Base-by-base conservation (phyloP, 805 yeast species). In the Phaffomyces opuntiae region DNA sequence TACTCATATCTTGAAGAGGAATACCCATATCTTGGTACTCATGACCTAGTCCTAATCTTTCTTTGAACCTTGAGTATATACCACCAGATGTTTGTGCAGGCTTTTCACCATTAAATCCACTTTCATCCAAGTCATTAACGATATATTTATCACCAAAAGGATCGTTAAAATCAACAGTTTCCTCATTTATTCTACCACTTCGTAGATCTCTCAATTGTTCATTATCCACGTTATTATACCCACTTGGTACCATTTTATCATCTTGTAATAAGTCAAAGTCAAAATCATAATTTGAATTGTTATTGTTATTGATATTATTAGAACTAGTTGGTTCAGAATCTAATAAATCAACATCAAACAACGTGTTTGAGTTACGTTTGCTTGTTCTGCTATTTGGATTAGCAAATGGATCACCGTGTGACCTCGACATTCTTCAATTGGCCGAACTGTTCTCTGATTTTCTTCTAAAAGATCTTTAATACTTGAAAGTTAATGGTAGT, bases 321-420 rank as follows among this genome's bases (percentile, higher is more conserved):
- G 43, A 27, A n/a, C 36, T 36, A 9, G 25, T 31, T 5, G 39
- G 45, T 11, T 42, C 45, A 16, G 43, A 35, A 24, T n/a, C 29
- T 55, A 67, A 51, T 40, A 69, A 56, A 48, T 68, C 73, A 19
- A 69, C 60, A 49, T 69, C 74, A 44, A 68, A 69, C 24, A 69
- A 54, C 32, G 72, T 64, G 46, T 65, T 61, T 12, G 36, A 41
- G 37, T 36, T 43, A 29, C 38, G 31, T 12, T 12, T 19, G 25
- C 8, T 5, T 19, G 6, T 35, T 19, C n/a, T 17, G 24, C 25
- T 19, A 16, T 17, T 16, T 2, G 12, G 6, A 33, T 33, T 16
- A 17, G 12, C 21, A 16, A 17, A 16, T 33, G 17, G 36, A 9
- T 16, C 12, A 9, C 19, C 9, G 13, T 16, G 19, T 16, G 36